Percentiles rank a stretch among this genome's conserved stretches.
These are phyloP conservation scores for Hypoxylon perforatum DNA, from an alignment of 495 filamentous ascomycete genomes.

Conservation along the genomic window DNA sequence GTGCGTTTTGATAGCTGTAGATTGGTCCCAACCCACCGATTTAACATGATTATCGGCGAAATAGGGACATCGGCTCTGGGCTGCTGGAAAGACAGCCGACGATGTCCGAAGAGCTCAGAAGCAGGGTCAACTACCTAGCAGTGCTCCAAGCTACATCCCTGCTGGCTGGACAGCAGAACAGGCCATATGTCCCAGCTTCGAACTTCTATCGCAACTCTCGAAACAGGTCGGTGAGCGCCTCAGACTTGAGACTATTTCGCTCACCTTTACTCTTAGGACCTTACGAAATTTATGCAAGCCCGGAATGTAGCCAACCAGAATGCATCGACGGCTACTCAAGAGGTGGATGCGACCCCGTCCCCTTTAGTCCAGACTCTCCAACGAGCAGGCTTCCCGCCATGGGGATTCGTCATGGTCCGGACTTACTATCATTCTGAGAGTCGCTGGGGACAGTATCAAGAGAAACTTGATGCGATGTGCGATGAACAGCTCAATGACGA, in stretches of 20 bases:
- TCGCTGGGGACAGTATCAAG: conserved; percentile 3
- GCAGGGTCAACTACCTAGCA: not conserved
- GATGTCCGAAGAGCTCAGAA: not conserved
- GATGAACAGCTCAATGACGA: conserved; percentile 1
- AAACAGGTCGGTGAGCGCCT: not conserved
- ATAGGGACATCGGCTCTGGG: conserved; percentile 1
- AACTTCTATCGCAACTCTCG: conserved; percentile 4
- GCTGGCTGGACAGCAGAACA: conserved; percentile 2
- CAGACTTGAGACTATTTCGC: not conserved
- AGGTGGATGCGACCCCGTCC: not conserved
- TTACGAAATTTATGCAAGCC: not conserved
- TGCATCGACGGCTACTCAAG: not conserved
- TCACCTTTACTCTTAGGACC: not conserved
- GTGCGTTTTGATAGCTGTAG: not conserved
- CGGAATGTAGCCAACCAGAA: not conserved
- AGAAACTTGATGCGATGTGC: not conserved
- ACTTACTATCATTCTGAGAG: conserved; percentile 4
- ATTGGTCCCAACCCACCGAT: not conserved
- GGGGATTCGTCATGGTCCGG: too few species aligned
- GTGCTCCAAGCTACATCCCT: not conserved
- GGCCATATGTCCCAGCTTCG: conserved; percentile 3
- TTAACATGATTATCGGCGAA: not conserved
- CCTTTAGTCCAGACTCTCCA: conserved; percentile 3
- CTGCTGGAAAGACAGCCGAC: not conserved
- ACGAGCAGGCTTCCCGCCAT: too few species aligned